These are phyloP conservation scores for Alternaria angustiovoidea DNA, from an alignment of 2,329 filamentous ascomycete species.

Conservation along the genomic window DNA sequence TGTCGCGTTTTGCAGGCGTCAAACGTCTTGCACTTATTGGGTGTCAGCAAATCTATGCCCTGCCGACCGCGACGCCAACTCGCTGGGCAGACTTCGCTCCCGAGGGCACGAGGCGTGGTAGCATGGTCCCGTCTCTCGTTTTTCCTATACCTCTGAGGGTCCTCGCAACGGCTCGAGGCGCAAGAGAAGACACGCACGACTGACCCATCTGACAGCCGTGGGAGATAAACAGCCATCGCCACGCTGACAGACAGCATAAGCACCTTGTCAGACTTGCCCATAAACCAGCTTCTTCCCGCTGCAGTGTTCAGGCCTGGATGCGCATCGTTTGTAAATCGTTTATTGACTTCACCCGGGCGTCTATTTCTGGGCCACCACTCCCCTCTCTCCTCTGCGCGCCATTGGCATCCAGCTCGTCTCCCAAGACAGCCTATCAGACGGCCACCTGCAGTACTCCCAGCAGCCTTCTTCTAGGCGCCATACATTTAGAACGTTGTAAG, in stretches of 20 bases:
- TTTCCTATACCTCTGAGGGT: slow-evolving; percentile 16
- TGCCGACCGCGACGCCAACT: slow-evolving; percentile 26
- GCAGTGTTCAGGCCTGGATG: slow-evolving; percentile 44
- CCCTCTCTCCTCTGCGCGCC: slow-evolving; percentile 38
- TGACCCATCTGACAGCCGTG: slow-evolving; percentile 22
- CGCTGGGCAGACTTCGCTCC: slow-evolving; percentile 28
- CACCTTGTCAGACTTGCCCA: slow-evolving; percentile 36
- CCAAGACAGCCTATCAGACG: slow-evolving; percentile 45
- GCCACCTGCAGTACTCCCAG: slow-evolving; percentile 41
- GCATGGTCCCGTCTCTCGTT: slow-evolving; percentile 23
- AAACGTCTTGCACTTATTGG: slow-evolving; percentile 43
- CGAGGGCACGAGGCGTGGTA: slow-evolving; percentile 28
- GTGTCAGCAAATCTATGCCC: slow-evolving; percentile 22
- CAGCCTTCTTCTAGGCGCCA: slow-evolving; percentile 44
- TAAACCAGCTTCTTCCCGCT: slow-evolving; percentile 35
- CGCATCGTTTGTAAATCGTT: slow-evolving; percentile 39
- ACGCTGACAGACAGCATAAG: slow-evolving; percentile 37
- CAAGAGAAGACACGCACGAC: slow-evolving; percentile 27
- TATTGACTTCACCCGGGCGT: slow-evolving; percentile 51
- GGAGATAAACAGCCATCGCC: slow-evolving; percentile 4
- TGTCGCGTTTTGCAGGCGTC: slow-evolving; percentile 40
- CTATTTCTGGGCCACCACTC: slow-evolving; percentile 51
- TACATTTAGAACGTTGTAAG: slow-evolving; percentile 51
- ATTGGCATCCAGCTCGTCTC: slow-evolving; percentile 42
- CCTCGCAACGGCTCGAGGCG: slow-evolving; percentile 20